Conservation (phyloP, 2,329 filamentous ascomycete genomes). For the Xylaria sp. region DNA sequence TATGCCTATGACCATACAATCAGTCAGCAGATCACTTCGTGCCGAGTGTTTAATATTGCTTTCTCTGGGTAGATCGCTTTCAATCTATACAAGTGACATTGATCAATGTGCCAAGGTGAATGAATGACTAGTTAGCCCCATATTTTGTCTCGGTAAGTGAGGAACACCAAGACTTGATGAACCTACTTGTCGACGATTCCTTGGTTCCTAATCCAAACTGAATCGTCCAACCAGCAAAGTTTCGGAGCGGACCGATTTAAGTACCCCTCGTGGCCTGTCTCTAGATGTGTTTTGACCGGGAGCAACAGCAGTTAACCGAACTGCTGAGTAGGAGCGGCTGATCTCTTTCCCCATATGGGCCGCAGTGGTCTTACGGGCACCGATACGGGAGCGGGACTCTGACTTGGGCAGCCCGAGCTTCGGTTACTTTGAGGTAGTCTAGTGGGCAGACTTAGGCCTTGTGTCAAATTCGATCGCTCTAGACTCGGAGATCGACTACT, state of each 20-base stretch:
- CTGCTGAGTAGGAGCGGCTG: constrained; percentile 12
- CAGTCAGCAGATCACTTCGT: no score
- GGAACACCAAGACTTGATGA: background rate
- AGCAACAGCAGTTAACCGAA: background rate
- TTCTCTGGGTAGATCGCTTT: no score
- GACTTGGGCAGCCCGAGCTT: constrained; percentile 22
- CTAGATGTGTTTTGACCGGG: constrained; percentile 11
- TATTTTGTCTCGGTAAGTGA: background rate
- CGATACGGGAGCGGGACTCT: constrained; percentile 15
- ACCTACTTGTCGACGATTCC: no score
- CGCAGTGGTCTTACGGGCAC: constrained; percentile 14
- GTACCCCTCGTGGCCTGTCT: background rate
- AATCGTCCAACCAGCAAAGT: background rate
- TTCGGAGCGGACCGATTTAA: constrained; percentile 2
- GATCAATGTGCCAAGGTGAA: background rate
- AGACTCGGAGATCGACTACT: constrained; percentile 33
- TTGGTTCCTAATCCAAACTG: background rate
- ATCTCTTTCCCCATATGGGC: constrained; percentile 25
- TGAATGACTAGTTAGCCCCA: background rate
- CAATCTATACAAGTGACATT: background rate
- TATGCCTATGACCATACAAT: no score
- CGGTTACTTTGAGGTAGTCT: constrained; percentile 1
- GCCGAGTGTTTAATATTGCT: no score
- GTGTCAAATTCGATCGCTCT: constrained; percentile 35
- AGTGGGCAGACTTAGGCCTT: constrained; percentile 18